Evolutionary conservation across 1,284 basidiomycete genomes (phyloP).

Genomic region (Sanghuangporus baumii): DNA sequence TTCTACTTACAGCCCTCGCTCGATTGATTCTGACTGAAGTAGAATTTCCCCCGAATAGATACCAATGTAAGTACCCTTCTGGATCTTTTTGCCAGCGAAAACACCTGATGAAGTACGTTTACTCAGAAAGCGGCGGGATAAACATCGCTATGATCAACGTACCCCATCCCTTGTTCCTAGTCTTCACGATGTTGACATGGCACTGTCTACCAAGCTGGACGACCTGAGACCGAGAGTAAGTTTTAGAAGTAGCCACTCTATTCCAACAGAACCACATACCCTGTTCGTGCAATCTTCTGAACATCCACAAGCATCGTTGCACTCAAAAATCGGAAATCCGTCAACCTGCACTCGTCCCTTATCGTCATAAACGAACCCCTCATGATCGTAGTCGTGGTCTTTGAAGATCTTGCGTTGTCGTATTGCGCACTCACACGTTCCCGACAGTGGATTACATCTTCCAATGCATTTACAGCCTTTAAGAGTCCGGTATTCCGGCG

Average conservation of each 20-base stretch:
- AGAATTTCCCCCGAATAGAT: conserved; percentile 84
- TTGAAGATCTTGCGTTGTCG: conserved; percentile 45
- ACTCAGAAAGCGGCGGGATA: background rate
- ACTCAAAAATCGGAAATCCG: conserved; percentile 76
- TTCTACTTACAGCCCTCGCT: conserved; percentile 54
- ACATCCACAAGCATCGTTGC: conserved; percentile 79
- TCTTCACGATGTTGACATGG: conserved; percentile 61
- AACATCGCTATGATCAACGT: conserved; percentile 20
- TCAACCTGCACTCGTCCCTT: conserved; percentile 44
- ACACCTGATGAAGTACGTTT: conserved; percentile 42
- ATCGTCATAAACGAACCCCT: conserved; percentile 64
- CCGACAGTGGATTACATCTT: conserved; percentile 61
- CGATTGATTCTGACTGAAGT: conserved; percentile 58
- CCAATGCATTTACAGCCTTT: conserved; percentile 71
- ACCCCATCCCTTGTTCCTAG: conserved; percentile 80
- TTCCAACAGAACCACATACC: conserved; percentile 37
- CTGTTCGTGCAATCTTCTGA: conserved; percentile 76
- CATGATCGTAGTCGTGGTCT: conserved; percentile 24
- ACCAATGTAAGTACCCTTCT: conserved; percentile 69
- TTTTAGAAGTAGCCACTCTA: background rate
- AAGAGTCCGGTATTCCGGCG: conserved; percentile 53
- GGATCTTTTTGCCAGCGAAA: conserved; percentile 63
- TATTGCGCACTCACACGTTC: conserved; percentile 61
- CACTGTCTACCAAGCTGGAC: conserved; percentile 74
- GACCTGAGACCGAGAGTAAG: conserved; percentile 42